phyloP scores from a whole-genome alignment of 768 basidiomycete species.

The Hygrocybe punicea region DNA sequence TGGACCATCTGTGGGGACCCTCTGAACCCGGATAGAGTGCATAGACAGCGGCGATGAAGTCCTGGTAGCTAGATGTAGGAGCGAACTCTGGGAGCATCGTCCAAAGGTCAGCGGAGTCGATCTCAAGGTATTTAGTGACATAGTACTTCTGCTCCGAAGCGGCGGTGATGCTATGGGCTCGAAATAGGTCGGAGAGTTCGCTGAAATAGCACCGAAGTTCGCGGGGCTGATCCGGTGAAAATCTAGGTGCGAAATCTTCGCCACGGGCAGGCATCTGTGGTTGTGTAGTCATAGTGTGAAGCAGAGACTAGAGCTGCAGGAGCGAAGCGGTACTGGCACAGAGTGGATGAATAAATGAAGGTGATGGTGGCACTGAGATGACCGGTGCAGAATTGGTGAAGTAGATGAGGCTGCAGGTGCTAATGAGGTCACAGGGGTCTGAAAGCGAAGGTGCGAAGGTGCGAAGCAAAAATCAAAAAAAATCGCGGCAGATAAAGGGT shows the following conservation, averaged over 20 bases:
- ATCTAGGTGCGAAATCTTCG: constrained; percentile 16
- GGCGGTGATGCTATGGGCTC: constrained; percentile 4
- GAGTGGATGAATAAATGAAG: neutral
- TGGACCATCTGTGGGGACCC: constrained; percentile 14
- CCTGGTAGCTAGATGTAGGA: constrained; percentile 12
- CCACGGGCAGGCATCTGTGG: constrained; percentile 17
- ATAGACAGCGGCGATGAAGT: constrained; percentile 21
- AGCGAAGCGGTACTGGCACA: neutral
- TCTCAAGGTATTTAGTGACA: constrained; percentile 10
- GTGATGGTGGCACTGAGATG: neutral
- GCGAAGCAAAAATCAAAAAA: neutral
- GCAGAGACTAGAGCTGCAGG: neutral
- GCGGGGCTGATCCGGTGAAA: constrained; percentile 14
- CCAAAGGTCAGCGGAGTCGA: constrained; percentile 18
- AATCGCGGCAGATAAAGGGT: neutral
- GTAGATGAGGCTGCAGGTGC: no score
- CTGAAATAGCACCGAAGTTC: constrained; percentile 17
- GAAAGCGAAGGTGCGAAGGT: neutral
- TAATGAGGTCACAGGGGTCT: neutral
- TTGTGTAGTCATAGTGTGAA: neutral
- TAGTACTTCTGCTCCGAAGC: constrained; percentile 16
- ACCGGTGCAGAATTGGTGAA: no score
- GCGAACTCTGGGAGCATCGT: constrained; percentile 11
- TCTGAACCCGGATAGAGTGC: constrained; percentile 21
- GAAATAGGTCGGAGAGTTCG: constrained; percentile 14